These are phyloP conservation scores for Triangularia setosa DNA, from an alignment of 2,329 filamentous ascomycete species.

Conservation along the genomic window DNA sequence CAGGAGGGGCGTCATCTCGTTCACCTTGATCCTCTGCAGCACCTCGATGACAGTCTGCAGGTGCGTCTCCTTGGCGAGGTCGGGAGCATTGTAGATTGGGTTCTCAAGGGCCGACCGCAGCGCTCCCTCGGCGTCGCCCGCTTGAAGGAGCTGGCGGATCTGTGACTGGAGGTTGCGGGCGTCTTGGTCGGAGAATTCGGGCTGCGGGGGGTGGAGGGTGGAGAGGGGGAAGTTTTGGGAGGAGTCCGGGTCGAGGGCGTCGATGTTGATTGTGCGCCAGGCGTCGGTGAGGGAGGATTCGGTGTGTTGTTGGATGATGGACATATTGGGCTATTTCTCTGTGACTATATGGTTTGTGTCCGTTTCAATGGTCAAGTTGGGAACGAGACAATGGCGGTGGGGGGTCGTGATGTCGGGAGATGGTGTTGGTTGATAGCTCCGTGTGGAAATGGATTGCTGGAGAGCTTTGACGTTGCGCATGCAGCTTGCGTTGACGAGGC, in stretches of 20 bases:
- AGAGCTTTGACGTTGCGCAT: neutral
- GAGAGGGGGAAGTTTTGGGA: conserved; percentile 85
- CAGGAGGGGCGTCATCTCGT: conserved; percentile 88
- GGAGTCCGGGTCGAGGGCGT: conserved; percentile 85
- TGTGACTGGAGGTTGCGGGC: conserved; percentile 74
- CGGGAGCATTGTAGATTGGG: conserved; percentile 67
- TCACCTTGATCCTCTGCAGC: conserved; percentile 90
- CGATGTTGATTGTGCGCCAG: conserved; percentile 91
- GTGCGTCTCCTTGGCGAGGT: conserved; percentile 69
- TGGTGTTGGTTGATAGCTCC: neutral
- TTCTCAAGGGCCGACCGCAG: conserved; percentile 79
- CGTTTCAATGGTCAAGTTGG: neutral
- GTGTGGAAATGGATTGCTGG: neutral
- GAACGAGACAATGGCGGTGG: neutral
- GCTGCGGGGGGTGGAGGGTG: conserved; percentile 72
- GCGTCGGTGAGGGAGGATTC: conserved; percentile 57
- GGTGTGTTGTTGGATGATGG: conserved; percentile 64
- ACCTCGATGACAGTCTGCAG: conserved; percentile 87
- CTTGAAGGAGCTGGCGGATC: conserved; percentile 81
- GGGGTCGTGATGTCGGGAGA: neutral
- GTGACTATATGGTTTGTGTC: neutral
- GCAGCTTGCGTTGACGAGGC: neutral
- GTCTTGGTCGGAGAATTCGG: conserved; percentile 71
- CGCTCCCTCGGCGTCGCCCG: conserved; percentile 83
- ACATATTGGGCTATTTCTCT: conserved; percentile 42